phyloP scores from a whole-genome alignment of 768 basidiomycete species.

The Cyclocybe cylindracea region DNA sequence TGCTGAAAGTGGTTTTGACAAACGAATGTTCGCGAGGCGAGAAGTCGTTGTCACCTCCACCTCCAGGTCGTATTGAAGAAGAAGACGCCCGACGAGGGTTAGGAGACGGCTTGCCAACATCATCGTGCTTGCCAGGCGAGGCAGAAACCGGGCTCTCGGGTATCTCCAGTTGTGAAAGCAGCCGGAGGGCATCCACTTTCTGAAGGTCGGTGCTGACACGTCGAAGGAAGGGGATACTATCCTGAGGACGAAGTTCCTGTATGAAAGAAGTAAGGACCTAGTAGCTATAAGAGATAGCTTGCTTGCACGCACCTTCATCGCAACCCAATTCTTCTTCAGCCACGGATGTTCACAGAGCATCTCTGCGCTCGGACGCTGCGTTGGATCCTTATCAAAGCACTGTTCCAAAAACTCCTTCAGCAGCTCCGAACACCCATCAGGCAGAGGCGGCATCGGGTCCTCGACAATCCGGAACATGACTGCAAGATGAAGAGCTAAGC shows the following conservation, averaged over 20 bases:
- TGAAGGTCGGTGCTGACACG: slow-evolving; percentile 87
- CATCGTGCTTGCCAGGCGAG: slow-evolving; percentile 31
- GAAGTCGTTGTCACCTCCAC: slow-evolving; percentile 47
- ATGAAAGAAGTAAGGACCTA: slow-evolving; percentile 4
- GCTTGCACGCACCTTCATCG: slow-evolving; percentile 61
- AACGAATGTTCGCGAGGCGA: slow-evolving; percentile 77
- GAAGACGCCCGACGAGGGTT: slow-evolving; percentile 40
- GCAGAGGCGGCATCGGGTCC: slow-evolving; percentile 85
- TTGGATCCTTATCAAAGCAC: slow-evolving; percentile 91
- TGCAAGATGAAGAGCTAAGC: slow-evolving; percentile 27
- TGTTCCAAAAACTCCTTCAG: slow-evolving; percentile 78
- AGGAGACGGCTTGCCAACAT: slow-evolving; percentile 34
- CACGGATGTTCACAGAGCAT: slow-evolving; percentile 88
- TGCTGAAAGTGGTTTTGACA: slow-evolving; percentile 90
- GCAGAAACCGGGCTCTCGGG: slow-evolving; percentile 43
- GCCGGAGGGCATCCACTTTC: slow-evolving; percentile 64
- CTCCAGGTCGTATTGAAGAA: slow-evolving; percentile 38
- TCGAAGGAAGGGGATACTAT: slow-evolving; percentile 93
- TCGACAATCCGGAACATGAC: slow-evolving; percentile 99
- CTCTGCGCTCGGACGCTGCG: slow-evolving; percentile 80
- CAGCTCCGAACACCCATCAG: slow-evolving; percentile 73
- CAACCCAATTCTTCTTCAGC: slow-evolving; percentile 80
- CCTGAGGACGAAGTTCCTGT: slow-evolving; percentile 85
- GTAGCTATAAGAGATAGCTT: background rate
- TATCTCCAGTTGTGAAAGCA: slow-evolving; percentile 48